These are phyloP conservation scores for Rubia balearica DNA, from an alignment of 305 asterid genomes.

Conservation along the genomic window DNA sequence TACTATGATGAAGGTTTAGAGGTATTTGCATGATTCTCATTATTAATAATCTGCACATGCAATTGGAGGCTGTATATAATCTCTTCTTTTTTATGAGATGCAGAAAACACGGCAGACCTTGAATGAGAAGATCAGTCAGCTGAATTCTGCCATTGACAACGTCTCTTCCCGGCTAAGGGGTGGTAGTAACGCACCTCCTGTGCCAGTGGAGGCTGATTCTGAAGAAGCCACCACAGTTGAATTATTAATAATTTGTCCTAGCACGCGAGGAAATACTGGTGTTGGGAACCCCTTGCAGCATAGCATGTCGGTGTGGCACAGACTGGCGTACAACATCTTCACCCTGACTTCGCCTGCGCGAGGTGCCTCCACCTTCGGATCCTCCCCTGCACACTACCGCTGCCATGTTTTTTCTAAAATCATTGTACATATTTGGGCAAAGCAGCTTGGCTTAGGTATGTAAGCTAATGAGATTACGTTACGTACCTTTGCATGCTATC, in stretches of 20 bases:
- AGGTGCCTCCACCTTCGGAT: slow-evolving; percentile 17
- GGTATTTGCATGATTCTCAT: slow-evolving; percentile 31
- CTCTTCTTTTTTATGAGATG: slow-evolving; percentile 15
- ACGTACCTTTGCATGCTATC: slow-evolving; percentile 16
- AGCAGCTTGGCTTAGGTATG: background rate
- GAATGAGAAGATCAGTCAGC: slow-evolving; percentile 65
- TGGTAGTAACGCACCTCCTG: slow-evolving; percentile 45
- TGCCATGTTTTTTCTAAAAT: background rate
- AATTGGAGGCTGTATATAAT: background rate
- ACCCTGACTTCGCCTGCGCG: slow-evolving; percentile 21
- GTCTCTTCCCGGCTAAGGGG: slow-evolving; percentile 80
- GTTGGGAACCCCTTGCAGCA: slow-evolving; percentile 46
- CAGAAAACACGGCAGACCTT: slow-evolving; percentile 70
- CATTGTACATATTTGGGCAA: background rate
- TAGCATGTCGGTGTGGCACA: slow-evolving; percentile 36
- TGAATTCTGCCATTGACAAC: slow-evolving; percentile 84
- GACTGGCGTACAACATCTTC: slow-evolving; percentile 24
- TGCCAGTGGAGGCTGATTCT: slow-evolving; percentile 46
- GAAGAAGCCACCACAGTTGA: slow-evolving; percentile 41
- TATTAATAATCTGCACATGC: slow-evolving; percentile 14
- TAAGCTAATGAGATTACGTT: background rate
- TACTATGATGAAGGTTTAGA: slow-evolving; percentile 74
- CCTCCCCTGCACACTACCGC: slow-evolving; percentile 18
- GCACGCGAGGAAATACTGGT: slow-evolving; percentile 44
- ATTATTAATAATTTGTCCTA: slow-evolving; percentile 34